Base-by-base conservation (phyloP, 345 rosid species). In the Euphorbia lathyris region DNA sequence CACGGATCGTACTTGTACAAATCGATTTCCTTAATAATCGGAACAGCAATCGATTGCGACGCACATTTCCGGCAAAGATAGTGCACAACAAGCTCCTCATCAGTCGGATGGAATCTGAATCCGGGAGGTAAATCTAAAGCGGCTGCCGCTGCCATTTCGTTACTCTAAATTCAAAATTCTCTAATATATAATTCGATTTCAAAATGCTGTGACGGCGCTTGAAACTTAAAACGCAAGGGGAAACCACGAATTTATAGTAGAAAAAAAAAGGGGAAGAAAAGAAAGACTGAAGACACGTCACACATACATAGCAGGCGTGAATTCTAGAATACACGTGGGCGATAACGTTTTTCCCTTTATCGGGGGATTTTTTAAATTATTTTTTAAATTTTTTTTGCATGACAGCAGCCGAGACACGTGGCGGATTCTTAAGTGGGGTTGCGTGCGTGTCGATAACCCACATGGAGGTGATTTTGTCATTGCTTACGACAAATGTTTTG, bases 61-160 rank as follows among this genome's bases (percentile, higher is more conserved):
- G 88, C 75, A 59, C 97, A 90, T 81, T 82, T 87, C 12, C 90
- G 91, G 79, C 91, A 84, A n/a, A 94, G 88, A 63, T 94, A 94
- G 80, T 91, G 91, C 77, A 71, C 81, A 11, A 94, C 97, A 14
- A 94, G 96, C 93, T 94, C 98, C 76, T 91, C 96, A n/a, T 93
- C 96, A 38, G 98, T 91, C 13, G 98, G 98, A 78, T 93, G 96
- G 81, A 93, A 93, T 48, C 98, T 75, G 84, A 94, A 94, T 4
- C 98, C 98, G 0, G 97, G 91, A 5, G 97, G 98, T 57, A 94
- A 72, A 63, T 87, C 89, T 62, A 91, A 72, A 32, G 70, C 79
- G 22, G 75, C 59, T 9, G 77, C 76, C 58, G 77, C 78, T 64
- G 78, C 70, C 85, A 83, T 40, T 32, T 32, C 5, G 36, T n/a